Evolutionary conservation across 805 yeast species (phyloP).

Genomic region (Myxozyma sirexii): DNA sequence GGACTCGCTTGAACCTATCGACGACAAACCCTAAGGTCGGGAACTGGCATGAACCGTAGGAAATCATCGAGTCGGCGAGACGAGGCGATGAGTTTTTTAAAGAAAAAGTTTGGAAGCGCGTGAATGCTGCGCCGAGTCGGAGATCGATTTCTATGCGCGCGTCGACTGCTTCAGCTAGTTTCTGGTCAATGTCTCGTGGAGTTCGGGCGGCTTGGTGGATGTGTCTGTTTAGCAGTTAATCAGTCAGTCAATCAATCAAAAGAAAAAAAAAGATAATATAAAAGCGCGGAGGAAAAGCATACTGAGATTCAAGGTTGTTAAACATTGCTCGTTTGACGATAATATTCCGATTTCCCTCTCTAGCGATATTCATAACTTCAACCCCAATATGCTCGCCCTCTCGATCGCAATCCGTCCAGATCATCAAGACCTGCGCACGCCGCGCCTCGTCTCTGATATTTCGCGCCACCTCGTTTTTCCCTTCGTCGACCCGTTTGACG

Average conservation of each 20-base stretch:
- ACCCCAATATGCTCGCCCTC: conserved; percentile 94
- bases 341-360: conserved; percentile 52
- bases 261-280: neutral
- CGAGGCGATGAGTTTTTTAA: conserved; percentile 38
- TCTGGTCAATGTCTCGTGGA: conserved; percentile 65
- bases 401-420: conserved; percentile 98
- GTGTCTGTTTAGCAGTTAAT: conserved; percentile 51
- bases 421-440: conserved; percentile 65
- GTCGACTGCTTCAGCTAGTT: conserved; percentile 78
- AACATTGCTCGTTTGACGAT: conserved; percentile 74
- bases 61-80: conserved; percentile 47
- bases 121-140: conserved; percentile 85
- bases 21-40: conserved; percentile 97
- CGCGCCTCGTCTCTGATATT: conserved; percentile 73
- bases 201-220: conserved; percentile 70
- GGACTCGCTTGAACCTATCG: conserved; percentile 79
- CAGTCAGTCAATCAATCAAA: too few relatives aligned
- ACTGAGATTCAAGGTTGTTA: conserved; percentile 73
- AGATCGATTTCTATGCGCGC: conserved; percentile 87
- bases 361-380: conserved; percentile 76
- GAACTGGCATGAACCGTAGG: conserved; percentile 94
- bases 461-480: conserved; percentile 53
- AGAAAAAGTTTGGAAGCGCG: conserved; percentile 69
- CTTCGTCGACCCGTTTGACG: conserved; percentile 35
- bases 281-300: too few relatives aligned